phyloP scores from a whole-genome alignment of 208 protist species.

The Acanthamoeba sp. region DNA sequence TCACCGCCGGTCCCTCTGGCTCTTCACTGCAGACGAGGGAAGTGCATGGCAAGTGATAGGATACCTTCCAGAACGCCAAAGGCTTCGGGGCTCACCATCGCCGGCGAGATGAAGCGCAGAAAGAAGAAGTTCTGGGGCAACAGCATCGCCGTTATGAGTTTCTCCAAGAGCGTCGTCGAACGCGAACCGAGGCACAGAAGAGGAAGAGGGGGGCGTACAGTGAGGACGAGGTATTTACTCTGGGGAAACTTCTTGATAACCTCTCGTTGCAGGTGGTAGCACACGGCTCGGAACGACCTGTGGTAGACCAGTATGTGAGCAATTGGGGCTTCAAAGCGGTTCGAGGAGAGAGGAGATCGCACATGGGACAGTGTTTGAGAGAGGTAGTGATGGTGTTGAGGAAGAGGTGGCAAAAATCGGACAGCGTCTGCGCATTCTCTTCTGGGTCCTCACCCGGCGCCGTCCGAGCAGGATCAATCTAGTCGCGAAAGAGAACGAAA shows the following conservation, averaged over 20 bases:
- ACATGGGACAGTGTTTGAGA: conserved; percentile 15
- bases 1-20: too few relatives aligned
- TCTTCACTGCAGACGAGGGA: too few relatives aligned
- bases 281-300: conserved; percentile 17
- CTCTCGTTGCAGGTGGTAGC: conserved; percentile 20
- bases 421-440: conserved; percentile 25
- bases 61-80: conserved; percentile 12
- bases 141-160: too few relatives aligned
- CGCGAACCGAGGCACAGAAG: not conserved
- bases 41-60: not conserved
- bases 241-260: conserved; percentile 50
- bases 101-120: conserved; percentile 43
- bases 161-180: not conserved
- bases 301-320: not conserved
- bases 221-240: conserved; percentile 26
- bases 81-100: conserved; percentile 28
- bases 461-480: not conserved
- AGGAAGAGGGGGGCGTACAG: not conserved
- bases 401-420: conserved; percentile 13
- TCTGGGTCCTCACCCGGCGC: not conserved
- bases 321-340: not conserved
- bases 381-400: not conserved
- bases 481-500: too few relatives aligned
- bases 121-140: conserved; percentile 1
- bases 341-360: not conserved